Evolutionary conservation across 768 basidiomycete species (phyloP).

Genomic region (Leucocoprinus birnbaumii): DNA sequence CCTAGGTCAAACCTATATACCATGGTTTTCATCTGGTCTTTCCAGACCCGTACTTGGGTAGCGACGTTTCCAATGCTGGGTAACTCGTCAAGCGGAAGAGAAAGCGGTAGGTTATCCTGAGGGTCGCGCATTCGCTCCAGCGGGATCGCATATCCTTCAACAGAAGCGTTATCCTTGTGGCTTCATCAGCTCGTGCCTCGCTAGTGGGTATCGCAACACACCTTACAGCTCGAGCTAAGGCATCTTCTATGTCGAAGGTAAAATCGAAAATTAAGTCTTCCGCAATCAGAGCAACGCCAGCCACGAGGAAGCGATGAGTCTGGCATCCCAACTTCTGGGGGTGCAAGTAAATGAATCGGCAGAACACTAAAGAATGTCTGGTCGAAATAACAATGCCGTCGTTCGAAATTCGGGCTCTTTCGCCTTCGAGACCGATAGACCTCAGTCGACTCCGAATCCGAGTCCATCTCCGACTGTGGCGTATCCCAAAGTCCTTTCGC

Average conservation of each 20-base stretch:
- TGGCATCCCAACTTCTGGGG: slow-evolving; percentile 20
- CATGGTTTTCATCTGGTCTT: slow-evolving; percentile 32
- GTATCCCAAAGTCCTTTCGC: not conserved
- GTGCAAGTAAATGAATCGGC: slow-evolving; percentile 27
- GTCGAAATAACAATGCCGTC: slow-evolving; percentile 19
- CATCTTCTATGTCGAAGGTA: slow-evolving; percentile 47
- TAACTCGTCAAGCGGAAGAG: slow-evolving; percentile 28
- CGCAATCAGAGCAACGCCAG: slow-evolving; percentile 48
- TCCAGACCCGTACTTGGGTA: slow-evolving; percentile 19
- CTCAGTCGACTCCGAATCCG: slow-evolving; percentile 5
- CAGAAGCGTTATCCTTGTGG: no score
- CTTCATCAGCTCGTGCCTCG: not conserved
- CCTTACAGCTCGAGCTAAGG: slow-evolving; percentile 35
- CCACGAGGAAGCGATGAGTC: slow-evolving; percentile 39
- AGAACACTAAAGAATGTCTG: slow-evolving; percentile 22
- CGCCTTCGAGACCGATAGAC: slow-evolving; percentile 17
- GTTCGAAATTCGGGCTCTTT: slow-evolving; percentile 23
- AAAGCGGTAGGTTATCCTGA: slow-evolving; percentile 27
- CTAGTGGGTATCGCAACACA: slow-evolving; percentile 16
- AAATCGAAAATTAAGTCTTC: slow-evolving; percentile 43
- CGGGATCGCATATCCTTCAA: slow-evolving; percentile 24
- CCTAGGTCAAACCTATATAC: slow-evolving; percentile 23
- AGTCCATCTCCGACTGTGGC: slow-evolving; percentile 1
- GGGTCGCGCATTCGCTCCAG: slow-evolving; percentile 32
- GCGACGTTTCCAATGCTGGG: slow-evolving; percentile 17